A percentile compares a stretch with the other conserved stretches of the same genome.
Evolutionary conservation across 2,329 filamentous ascomycete genomes (phyloP).

Genomic region (Aspergillus luchuensis): DNA sequence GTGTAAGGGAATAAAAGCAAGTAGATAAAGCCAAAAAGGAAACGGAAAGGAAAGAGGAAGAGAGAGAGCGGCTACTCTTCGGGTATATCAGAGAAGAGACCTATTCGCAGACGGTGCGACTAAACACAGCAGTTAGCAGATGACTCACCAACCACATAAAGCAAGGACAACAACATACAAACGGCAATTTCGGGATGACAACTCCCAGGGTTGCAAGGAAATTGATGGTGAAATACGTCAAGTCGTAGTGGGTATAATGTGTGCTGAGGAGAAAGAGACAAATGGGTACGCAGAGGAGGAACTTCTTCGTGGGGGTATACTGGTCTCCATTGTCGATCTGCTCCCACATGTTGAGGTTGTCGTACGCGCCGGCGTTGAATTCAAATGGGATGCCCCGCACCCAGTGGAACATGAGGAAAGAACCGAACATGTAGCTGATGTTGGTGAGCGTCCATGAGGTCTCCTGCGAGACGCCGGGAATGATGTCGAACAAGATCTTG

Average conservation of each 20-base stretch:
- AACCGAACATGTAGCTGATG: constrained; percentile 98
- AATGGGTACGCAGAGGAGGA: constrained; percentile 91
- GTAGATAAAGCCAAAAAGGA: background rate
- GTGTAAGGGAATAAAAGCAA: constrained; percentile 5
- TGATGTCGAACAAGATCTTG: constrained; percentile 96
- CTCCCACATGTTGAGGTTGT: constrained; percentile 99
- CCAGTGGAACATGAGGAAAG: constrained; percentile 99
- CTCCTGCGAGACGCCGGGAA: constrained; percentile 94
- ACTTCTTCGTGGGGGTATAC: constrained; percentile 98
- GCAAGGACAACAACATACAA: constrained; percentile 63
- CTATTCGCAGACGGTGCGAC: constrained; percentile 78
- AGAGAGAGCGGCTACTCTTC: constrained; percentile 55
- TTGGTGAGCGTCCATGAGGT: constrained; percentile 99
- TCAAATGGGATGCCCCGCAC: constrained; percentile 97
- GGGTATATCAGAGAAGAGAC: constrained; percentile 69
- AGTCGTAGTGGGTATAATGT: constrained; percentile 97
- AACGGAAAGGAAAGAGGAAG: constrained; percentile 13
- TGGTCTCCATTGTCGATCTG: constrained; percentile 99
- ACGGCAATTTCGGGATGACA: constrained; percentile 93
- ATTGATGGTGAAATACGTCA: constrained; percentile 97
- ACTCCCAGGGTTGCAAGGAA: constrained; percentile 89
- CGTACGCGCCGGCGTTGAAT: constrained; percentile 97
- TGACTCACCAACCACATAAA: background rate
- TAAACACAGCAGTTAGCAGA: constrained; percentile 44
- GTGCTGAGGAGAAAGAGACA: constrained; percentile 94